phyloP scores from a whole-genome alignment of 2,329 filamentous ascomycete species.

The Ophiocordyceps camponoti-rufipedis region DNA sequence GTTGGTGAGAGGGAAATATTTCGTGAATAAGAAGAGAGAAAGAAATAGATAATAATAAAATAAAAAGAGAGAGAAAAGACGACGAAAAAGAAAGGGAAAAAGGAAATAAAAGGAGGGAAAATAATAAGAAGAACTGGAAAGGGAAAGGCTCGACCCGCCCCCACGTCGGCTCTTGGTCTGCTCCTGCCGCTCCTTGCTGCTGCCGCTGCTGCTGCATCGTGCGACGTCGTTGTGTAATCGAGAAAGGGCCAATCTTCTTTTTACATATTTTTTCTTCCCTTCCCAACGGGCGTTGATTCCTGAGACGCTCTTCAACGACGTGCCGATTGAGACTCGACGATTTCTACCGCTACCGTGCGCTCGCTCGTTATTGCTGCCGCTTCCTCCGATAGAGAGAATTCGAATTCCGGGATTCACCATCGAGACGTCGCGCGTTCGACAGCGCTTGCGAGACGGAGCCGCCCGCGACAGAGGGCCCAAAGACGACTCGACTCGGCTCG shows the following conservation, averaged over 20 bases:
- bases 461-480: not conserved
- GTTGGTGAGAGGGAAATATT: not conserved
- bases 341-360: too few species aligned
- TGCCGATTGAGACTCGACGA: too few species aligned
- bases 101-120: not conserved
- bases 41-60: not conserved
- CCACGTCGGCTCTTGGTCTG: not conserved
- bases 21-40: not conserved
- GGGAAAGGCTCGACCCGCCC: not conserved
- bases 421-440: not conserved
- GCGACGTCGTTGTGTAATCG: not conserved
- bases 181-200: not conserved
- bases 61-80: not conserved
- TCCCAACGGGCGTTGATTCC: too few species aligned
- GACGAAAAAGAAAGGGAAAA: not conserved
- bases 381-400: not conserved
- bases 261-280: too few species aligned
- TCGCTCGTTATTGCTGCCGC: not conserved
- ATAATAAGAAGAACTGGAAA: not conserved
- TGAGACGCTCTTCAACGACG: too few species aligned
- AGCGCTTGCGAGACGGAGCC: not conserved
- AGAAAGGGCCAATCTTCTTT: too few species aligned
- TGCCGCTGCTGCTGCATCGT: not conserved
- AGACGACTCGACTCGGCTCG: not conserved
- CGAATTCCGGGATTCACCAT: too few species aligned